A percentile compares a stretch with the other conserved stretches of the same genome.
phyloP scores from a whole-genome alignment of 331 rosid genomes.

The Pyrus hybrid region DNA sequence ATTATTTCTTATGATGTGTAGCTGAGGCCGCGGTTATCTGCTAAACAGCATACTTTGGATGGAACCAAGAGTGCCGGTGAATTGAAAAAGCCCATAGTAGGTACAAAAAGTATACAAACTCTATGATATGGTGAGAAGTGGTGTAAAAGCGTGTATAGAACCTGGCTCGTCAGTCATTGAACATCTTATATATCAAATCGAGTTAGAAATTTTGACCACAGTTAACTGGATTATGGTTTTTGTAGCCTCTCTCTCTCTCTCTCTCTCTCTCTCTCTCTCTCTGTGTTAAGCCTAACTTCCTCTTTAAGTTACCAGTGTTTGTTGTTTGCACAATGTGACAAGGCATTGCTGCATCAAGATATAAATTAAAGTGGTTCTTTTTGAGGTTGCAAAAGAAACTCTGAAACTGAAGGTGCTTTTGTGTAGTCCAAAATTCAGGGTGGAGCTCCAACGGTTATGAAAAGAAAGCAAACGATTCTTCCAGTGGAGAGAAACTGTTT shows the following conservation, averaged over 20 bases:
- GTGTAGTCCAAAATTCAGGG: too few species aligned
- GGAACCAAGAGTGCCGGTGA: constrained; percentile 19
- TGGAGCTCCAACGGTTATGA: too few species aligned
- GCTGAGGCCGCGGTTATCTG: constrained; percentile 56
- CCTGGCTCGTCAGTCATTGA: background rate
- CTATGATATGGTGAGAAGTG: constrained; percentile 22
- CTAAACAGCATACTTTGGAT: constrained; percentile 35
- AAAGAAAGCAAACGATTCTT: too few species aligned
- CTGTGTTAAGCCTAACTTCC: background rate
- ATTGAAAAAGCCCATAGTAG: constrained; percentile 5
- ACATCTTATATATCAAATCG: constrained; percentile 1
- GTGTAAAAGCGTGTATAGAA: background rate
- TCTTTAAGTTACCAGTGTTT: background rate
- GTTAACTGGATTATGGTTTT: background rate
- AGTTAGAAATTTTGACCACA: background rate
- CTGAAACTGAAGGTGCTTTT: too few species aligned
- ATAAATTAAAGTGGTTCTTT: too few species aligned
- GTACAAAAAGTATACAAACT: constrained; percentile 13
- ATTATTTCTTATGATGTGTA: constrained; percentile 11
- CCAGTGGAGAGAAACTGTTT: too few species aligned
- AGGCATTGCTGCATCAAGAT: too few species aligned
- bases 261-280: too few species aligned
- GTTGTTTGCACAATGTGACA: background rate
- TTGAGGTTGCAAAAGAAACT: too few species aligned
- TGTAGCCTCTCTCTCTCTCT: too few species aligned